Percentiles rank a stretch among this genome's conserved stretches.
Conservation (phyloP, 768 basidiomycete species). For the Tephrocybe sp. region DNA sequence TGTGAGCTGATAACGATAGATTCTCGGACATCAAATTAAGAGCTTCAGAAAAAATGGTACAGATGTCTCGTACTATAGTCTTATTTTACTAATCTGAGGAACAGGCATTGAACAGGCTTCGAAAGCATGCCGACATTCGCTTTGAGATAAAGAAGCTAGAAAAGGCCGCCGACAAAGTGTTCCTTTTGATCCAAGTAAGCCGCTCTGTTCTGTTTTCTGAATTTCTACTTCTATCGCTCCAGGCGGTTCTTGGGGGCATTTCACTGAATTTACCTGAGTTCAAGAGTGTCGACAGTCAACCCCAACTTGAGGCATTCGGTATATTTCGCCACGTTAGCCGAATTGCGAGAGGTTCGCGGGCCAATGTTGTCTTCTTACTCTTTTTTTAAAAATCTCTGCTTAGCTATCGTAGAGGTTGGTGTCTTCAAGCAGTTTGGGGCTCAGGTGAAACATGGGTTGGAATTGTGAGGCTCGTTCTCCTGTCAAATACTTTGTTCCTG, state of each 20-base stretch:
- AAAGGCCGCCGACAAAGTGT: constrained; percentile 74
- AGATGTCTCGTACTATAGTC: background rate
- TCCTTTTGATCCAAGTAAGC: constrained; percentile 75
- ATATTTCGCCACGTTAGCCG: constrained; percentile 78
- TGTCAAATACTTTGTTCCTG: background rate
- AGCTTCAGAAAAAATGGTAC: constrained; percentile 72
- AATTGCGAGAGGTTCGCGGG: constrained; percentile 65
- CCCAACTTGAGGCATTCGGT: constrained; percentile 63
- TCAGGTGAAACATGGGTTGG: constrained; percentile 71
- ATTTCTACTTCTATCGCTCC: background rate
- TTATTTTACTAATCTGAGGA: background rate
- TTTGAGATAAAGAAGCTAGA: constrained; percentile 73
- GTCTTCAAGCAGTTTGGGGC: constrained; percentile 63
- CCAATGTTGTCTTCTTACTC: background rate
- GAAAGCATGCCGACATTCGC: constrained; percentile 75
- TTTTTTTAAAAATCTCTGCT: constrained; percentile 3
- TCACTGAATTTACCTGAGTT: constrained; percentile 70
- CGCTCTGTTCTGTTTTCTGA: background rate
- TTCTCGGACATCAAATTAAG: constrained; percentile 70
- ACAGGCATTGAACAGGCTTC: constrained; percentile 65
- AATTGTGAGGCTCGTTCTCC: constrained; percentile 53
- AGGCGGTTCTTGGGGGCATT: constrained; percentile 76
- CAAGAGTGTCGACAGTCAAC: constrained; percentile 70
- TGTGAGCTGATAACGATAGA: constrained; percentile 33
- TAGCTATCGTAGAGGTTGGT: constrained; percentile 80